Percentiles rank a stretch among this genome's conserved stretches.
These are phyloP conservation scores for Lactifluus subvellereus DNA, from an alignment of 768 basidiomycete species.

Conservation along the genomic window DNA sequence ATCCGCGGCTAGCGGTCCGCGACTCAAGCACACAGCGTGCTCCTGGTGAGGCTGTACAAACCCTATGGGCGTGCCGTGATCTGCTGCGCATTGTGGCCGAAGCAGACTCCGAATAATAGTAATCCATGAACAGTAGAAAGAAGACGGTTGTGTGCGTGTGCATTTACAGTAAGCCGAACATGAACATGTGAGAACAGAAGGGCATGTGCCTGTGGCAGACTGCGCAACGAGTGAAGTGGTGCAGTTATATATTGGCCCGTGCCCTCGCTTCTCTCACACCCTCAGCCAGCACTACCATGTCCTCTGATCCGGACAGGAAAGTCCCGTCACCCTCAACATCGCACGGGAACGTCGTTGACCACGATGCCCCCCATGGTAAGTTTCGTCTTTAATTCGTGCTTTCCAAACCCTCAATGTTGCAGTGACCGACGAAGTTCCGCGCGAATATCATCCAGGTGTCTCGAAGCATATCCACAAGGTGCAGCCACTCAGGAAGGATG, in stretches of 20 bases:
- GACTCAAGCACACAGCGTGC: too few relatives aligned
- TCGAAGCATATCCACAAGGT: slow-evolving; percentile 56
- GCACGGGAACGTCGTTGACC: slow-evolving; percentile 23
- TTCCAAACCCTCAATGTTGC: slow-evolving; percentile 20
- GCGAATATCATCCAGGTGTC: slow-evolving; percentile 1
- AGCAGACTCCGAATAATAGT: not conserved
- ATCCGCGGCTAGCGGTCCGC: not conserved
- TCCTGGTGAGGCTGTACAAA: too few relatives aligned
- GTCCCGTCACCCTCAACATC: slow-evolving; percentile 11
- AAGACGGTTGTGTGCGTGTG: too few relatives aligned
- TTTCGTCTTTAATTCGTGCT: slow-evolving; percentile 6
- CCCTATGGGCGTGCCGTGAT: too few relatives aligned
- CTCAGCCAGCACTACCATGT: not conserved
- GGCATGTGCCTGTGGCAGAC: not conserved
- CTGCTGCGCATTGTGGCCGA: not conserved
- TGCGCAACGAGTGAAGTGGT: not conserved
- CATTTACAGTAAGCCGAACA: too few relatives aligned
- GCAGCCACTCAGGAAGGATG: slow-evolving; percentile 77
- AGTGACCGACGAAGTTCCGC: slow-evolving; percentile 58
- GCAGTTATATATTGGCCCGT: not conserved
- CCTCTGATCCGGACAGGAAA: slow-evolving; percentile 12
- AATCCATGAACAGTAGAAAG: too few relatives aligned
- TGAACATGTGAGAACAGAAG: too few relatives aligned
- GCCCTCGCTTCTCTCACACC: not conserved
- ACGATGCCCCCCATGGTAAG: slow-evolving; percentile 23